These are phyloP conservation scores for Penicillium hesseltinei DNA, from an alignment of 2,329 filamentous ascomycete species.

Conservation along the genomic window DNA sequence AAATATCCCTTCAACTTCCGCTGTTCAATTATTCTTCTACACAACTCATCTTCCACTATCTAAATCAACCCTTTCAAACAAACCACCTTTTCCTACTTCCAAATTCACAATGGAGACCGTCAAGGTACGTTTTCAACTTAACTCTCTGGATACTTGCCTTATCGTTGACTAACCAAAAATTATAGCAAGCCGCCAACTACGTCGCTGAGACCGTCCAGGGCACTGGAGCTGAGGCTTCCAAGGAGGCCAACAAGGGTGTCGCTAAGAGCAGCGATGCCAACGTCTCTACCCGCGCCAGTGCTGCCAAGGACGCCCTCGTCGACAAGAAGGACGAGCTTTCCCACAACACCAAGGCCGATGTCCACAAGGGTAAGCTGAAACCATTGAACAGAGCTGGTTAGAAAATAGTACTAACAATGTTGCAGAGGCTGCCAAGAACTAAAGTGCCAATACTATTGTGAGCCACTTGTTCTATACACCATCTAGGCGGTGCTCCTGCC, in stretches of 20 bases:
- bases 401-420: neutral
- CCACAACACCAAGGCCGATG: slow-evolving; percentile 44
- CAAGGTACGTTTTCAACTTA: slow-evolving; percentile 13
- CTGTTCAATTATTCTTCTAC: neutral
- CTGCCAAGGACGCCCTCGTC: slow-evolving; percentile 51
- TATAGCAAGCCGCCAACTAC: slow-evolving; percentile 64
- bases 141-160: neutral
- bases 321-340: slow-evolving; percentile 56
- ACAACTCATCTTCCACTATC: neutral
- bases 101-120: slow-evolving; percentile 20
- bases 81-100: neutral
- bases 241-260: slow-evolving; percentile 68
- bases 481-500: neutral
- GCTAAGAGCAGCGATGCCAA: slow-evolving; percentile 60
- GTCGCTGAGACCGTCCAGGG: slow-evolving; percentile 64
- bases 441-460: neutral
- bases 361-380: slow-evolving; percentile 21
- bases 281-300: slow-evolving; percentile 54
- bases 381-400: neutral
- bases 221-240: slow-evolving; percentile 55
- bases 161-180: neutral
- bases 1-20: neutral
- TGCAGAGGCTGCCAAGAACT: slow-evolving; percentile 18
- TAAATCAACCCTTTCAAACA: neutral
- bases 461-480: neutral